phyloP scores from a whole-genome alignment of 1,284 basidiomycete genomes.

The Ustilago cynodontis region DNA sequence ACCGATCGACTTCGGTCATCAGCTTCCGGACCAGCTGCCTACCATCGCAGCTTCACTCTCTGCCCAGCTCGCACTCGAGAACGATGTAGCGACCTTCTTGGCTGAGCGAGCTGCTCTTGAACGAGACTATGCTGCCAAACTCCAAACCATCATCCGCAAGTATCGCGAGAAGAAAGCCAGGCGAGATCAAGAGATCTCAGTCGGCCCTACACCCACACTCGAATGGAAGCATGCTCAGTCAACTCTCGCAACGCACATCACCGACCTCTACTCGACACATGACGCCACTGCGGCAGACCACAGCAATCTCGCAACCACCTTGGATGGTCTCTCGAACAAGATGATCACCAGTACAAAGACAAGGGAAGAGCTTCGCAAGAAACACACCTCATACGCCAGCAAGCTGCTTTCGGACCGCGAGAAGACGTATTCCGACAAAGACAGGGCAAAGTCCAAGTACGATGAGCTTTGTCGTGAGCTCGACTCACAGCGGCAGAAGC shows the following conservation, averaged over 20 bases:
- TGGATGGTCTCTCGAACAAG: slow-evolving; percentile 35
- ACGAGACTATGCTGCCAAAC: slow-evolving; percentile 53
- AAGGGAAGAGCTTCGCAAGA: slow-evolving; percentile 53
- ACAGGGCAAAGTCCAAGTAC: slow-evolving; percentile 58
- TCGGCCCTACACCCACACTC: slow-evolving; percentile 46
- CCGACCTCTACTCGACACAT: slow-evolving; percentile 28
- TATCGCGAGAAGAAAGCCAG: slow-evolving; percentile 47
- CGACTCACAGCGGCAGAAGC: slow-evolving; percentile 52
- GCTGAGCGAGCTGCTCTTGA: slow-evolving; percentile 56
- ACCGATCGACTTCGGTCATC: slow-evolving; percentile 28
- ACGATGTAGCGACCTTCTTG: slow-evolving; percentile 47
- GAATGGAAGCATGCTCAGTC: slow-evolving; percentile 49
- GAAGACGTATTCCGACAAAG: slow-evolving; percentile 46
- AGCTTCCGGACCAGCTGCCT: slow-evolving; percentile 46
- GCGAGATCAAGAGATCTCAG: slow-evolving; percentile 45
- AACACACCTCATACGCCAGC: slow-evolving; percentile 38
- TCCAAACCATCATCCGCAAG: slow-evolving; percentile 49
- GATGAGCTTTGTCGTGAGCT: slow-evolving; percentile 58
- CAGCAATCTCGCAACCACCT: slow-evolving; percentile 23
- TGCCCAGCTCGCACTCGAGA: slow-evolving; percentile 44
- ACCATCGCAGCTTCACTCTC: slow-evolving; percentile 42
- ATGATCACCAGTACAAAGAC: slow-evolving; percentile 30
- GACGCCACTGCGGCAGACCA: slow-evolving; percentile 33
- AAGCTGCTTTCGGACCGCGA: slow-evolving; percentile 56
- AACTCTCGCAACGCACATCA: slow-evolving; percentile 30